Percentiles rank a stretch among this genome's conserved stretches.
Evolutionary conservation across 345 rosid species (phyloP).

Genomic region (Salix suchowensis): DNA sequence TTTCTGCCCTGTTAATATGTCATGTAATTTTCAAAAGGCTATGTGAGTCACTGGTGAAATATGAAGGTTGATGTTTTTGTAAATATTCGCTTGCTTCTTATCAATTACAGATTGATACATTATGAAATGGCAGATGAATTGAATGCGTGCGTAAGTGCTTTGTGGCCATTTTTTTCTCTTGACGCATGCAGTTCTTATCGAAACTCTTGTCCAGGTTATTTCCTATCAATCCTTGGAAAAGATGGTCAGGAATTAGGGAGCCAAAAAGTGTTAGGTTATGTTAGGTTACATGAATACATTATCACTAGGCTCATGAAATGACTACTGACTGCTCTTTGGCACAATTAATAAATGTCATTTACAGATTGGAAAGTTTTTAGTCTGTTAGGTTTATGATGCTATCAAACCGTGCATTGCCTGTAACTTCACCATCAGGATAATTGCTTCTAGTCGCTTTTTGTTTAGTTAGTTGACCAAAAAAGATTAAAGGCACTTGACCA

Average conservation of each 20-base stretch:
- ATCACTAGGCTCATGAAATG: background rate
- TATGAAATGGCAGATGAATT: background rate
- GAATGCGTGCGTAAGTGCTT: background rate
- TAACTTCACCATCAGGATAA: background rate
- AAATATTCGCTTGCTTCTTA: background rate
- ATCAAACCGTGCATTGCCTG: background rate
- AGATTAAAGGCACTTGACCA: background rate
- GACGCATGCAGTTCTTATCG: background rate
- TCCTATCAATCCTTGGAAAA: background rate
- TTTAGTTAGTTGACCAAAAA: background rate
- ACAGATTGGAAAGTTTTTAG: background rate
- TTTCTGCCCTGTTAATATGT: background rate
- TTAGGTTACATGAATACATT: background rate
- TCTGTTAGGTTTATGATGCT: background rate
- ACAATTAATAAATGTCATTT: background rate
- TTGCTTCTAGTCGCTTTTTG: background rate
- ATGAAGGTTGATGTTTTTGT: background rate
- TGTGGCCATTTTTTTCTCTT: background rate
- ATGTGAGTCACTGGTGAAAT: background rate
- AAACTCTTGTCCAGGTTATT: background rate
- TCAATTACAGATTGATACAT: background rate
- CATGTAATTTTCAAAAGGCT: background rate
- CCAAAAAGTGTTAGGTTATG: too few relatives aligned
- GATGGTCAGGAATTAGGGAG: background rate
- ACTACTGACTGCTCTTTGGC: background rate